These are phyloP conservation scores for Kondoa malvinella DNA, from an alignment of 768 basidiomycete species.

Conservation along the genomic window DNA sequence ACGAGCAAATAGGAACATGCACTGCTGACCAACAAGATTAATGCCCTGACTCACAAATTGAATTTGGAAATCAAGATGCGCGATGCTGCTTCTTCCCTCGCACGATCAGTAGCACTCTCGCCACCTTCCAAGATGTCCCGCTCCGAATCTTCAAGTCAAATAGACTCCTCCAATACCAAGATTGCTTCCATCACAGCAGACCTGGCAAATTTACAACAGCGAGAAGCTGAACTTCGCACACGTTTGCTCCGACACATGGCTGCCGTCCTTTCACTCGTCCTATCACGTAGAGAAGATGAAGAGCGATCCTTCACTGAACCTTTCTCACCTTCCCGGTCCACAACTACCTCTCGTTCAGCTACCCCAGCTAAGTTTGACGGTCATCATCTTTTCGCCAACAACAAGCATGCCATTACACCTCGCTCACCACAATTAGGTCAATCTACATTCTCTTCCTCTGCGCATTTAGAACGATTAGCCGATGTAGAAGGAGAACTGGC, in stretches of 20 bases:
- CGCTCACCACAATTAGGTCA: neutral
- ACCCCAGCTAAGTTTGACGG: conserved; percentile 44
- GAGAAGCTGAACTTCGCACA: conserved; percentile 46
- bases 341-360: neutral
- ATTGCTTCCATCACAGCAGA: conserved; percentile 56
- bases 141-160: conserved; percentile 35
- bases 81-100: conserved; percentile 66
- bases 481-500: conserved; percentile 39
- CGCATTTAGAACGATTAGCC: conserved; percentile 42
- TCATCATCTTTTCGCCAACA: conserved; percentile 68
- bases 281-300: conserved; percentile 45
- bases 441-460: conserved; percentile 23
- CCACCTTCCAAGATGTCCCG: neutral
- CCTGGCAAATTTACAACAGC: conserved; percentile 49
- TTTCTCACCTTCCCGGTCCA: neutral
- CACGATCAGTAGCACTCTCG: conserved; percentile 39
- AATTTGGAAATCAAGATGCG: conserved; percentile 70
- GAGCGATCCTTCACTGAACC: neutral
- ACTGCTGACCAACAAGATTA: conserved; percentile 47
- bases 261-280: conserved; percentile 55
- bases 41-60: conserved; percentile 55
- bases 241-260: conserved; percentile 65
- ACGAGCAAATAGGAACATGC: conserved; percentile 47
- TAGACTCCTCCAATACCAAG: conserved; percentile 48
- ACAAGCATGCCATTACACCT: conserved; percentile 42